phyloP scores from a whole-genome alignment of 2,329 filamentous ascomycete species.

The Aaosphaeria arxii region DNA sequence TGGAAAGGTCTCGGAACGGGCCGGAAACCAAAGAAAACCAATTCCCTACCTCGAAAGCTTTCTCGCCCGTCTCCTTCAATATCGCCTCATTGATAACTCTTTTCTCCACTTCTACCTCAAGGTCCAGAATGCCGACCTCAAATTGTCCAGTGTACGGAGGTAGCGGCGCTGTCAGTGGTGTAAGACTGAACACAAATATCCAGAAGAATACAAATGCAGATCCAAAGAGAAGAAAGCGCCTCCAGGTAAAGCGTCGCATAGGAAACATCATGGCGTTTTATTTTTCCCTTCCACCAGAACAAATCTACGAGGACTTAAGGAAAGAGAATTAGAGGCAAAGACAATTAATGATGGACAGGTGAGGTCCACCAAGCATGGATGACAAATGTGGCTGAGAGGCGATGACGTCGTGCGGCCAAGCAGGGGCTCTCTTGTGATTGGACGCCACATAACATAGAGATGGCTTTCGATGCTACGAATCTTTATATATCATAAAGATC shows the following conservation, averaged over 20 bases:
- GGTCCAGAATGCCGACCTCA: slow-evolving; percentile 43
- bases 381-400: slow-evolving; percentile 7
- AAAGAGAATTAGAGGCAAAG: too few species aligned
- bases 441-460: too few species aligned
- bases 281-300: too few species aligned
- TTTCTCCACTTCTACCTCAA: slow-evolving; percentile 39
- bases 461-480: too few species aligned
- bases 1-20: neutral
- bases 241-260: slow-evolving; percentile 15
- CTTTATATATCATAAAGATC: too few species aligned
- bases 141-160: slow-evolving; percentile 42
- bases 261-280: slow-evolving; percentile 10
- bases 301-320: slow-evolving; percentile 5
- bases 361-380: neutral
- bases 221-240: slow-evolving; percentile 20
- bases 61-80: slow-evolving; percentile 37
- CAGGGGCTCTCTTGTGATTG: neutral
- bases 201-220: slow-evolving; percentile 30
- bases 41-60: slow-evolving; percentile 36
- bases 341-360: too few species aligned
- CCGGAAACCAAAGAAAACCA: neutral
- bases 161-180: slow-evolving; percentile 41
- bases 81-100: slow-evolving; percentile 34
- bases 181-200: slow-evolving; percentile 38
- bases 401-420: slow-evolving; percentile 13